phyloP scores from a whole-genome alignment of 306 rosid species.

The Alnus rubra region DNA sequence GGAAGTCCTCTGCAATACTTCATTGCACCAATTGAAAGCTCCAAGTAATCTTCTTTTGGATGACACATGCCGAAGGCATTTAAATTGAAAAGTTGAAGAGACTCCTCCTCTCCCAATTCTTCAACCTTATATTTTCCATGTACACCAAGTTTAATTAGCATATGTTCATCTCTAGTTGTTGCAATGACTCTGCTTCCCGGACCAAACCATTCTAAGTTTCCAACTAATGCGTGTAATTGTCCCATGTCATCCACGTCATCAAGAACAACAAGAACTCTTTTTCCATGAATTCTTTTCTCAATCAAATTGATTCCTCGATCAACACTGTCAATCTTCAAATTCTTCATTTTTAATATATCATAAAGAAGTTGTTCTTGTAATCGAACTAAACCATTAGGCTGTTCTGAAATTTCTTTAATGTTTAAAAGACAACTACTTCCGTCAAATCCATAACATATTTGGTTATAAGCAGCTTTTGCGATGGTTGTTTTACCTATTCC shows the following conservation, averaged over 20 bases:
- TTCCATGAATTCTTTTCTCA: background rate
- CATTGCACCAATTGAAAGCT: slow-evolving; percentile 15
- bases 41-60: background rate
- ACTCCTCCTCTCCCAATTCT: slow-evolving; percentile 19
- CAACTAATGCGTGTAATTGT: slow-evolving; percentile 10
- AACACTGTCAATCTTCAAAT: background rate
- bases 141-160: background rate
- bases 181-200: slow-evolving; percentile 27
- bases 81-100: slow-evolving; percentile 39
- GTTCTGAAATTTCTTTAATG: background rate
- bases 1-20: slow-evolving; percentile 41
- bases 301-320: slow-evolving; percentile 9
- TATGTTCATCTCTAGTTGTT: slow-evolving; percentile 28
- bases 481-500: too few relatives aligned
- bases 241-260: slow-evolving; percentile 11
- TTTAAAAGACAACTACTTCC: too few relatives aligned
- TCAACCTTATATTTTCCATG: background rate
- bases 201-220: slow-evolving; percentile 20
- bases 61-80: slow-evolving; percentile 23
- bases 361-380: slow-evolving; percentile 32
- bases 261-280: slow-evolving; percentile 20
- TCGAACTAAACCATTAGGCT: background rate
- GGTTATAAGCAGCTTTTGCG: too few relatives aligned
- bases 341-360: slow-evolving; percentile 3
- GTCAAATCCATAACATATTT: too few relatives aligned